Base-by-base conservation (phyloP, 768 basidiomycete species). In the Boletus tylopilopsis region DNA sequence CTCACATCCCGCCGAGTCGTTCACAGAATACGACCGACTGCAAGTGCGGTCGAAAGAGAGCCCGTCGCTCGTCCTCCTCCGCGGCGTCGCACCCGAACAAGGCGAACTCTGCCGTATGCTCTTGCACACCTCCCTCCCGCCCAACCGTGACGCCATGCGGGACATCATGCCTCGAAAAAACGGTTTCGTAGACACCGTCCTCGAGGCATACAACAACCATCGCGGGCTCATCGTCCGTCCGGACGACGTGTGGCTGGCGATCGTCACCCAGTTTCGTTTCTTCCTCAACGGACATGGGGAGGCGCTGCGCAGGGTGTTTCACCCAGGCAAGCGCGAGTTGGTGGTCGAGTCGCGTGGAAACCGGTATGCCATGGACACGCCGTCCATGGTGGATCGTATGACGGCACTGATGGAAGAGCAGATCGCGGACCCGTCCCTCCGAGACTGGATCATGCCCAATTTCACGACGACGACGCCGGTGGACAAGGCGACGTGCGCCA, bases 181-280 rank as follows among this genome's bases (percentile, higher is more conserved):
- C 42, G 71, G 72, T 16, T 68, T 73, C 32, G 68, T 73, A 8
- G 56, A 65, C 27, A 66, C 71, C 15, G 61, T 69, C 41, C 48
- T 73, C 25, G 61, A 65, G 23, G 68, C 67, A 5, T 70, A 71
- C 56, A 66, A 66, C 33, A 57, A 66, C 18, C 72, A 73, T 36
- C 65, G 66, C 3, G 58, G 67, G 1, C 65, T 79, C 30, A 60
- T 74, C 45, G 56, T 77, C 21, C 67, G 77, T 8, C 78, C 77
- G 6, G 78, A 79, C 45, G 77, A 79, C 56, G 67, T 79, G 30
- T 79, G 78, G 68, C 59, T 64, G 23, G 60, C 64, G 21, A 63
- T 68, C 60, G 32, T 70, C 41, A 56, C 59, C 13, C 73, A 75
- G 51, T 68, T 74, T 27, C 69, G 63, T 37, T 66, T 71, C 50